These are phyloP conservation scores for Hypoxylon lienhwacheense DNA, from an alignment of 495 filamentous ascomycete genomes.

Conservation along the genomic window DNA sequence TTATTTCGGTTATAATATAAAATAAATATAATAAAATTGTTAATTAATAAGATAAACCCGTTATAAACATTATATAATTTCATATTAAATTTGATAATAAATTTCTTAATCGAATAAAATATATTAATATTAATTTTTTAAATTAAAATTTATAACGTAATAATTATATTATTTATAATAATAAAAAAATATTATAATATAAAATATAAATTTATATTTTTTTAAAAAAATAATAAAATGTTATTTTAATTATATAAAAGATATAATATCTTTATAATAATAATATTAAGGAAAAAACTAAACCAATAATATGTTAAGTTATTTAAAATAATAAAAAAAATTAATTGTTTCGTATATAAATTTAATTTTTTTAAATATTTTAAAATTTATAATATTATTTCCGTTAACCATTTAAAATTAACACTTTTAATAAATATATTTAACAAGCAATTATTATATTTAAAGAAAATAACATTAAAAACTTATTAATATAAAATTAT, in stretches of 20 bases:
- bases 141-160: background rate
- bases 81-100: background rate
- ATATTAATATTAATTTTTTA: background rate
- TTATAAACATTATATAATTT: constrained; percentile 7
- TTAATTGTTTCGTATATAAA: background rate
- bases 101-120: background rate
- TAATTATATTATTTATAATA: background rate
- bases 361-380: background rate
- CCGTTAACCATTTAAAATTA: background rate
- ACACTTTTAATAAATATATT: background rate
- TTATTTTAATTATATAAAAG: background rate
- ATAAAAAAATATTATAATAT: background rate
- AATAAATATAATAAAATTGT: background rate
- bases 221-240: background rate
- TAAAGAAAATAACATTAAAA: background rate
- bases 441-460: background rate
- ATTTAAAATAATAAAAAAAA: background rate
- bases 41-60: background rate
- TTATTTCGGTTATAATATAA: background rate
- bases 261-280: background rate
- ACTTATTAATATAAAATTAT: background rate
- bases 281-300: background rate
- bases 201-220: background rate
- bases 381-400: background rate
- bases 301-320: background rate